Conservation (phyloP, 306 rosid species). For the Pterocarpus macrocarpus region DNA sequence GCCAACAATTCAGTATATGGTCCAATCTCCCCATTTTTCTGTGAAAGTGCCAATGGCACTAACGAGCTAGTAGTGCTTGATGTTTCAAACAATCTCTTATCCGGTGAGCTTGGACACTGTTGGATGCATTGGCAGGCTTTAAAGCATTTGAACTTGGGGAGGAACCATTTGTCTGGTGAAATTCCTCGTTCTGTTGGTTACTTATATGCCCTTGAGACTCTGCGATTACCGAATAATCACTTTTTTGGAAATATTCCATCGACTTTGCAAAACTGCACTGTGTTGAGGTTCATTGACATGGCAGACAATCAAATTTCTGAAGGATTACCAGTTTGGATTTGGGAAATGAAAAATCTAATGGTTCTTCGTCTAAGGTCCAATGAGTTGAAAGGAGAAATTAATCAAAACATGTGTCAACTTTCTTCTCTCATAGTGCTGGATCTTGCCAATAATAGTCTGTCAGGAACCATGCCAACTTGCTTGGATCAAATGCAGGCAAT, state of each 20-base stretch:
- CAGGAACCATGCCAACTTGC: constrained; percentile 56
- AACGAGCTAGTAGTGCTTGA: constrained; percentile 40
- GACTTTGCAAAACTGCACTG: constrained; percentile 35
- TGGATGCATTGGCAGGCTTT: constrained; percentile 51
- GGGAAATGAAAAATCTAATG: constrained; percentile 46
- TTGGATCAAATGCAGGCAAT: constrained; percentile 42
- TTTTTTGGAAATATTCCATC: constrained; percentile 44
- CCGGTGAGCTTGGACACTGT: constrained; percentile 43
- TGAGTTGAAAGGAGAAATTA: constrained; percentile 29
- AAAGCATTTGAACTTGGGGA: constrained; percentile 48
- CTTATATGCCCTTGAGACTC: constrained; percentile 27
- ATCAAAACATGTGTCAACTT: constrained; percentile 43
- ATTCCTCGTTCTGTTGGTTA: constrained; percentile 36
- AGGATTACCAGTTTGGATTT: constrained; percentile 40
- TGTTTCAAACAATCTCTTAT: constrained; percentile 42
- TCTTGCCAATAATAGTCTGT: constrained; percentile 42
- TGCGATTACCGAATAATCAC: constrained; percentile 33
- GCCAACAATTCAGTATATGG: constrained; percentile 46
- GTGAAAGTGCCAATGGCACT: constrained; percentile 8
- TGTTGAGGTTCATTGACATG: constrained; percentile 44
- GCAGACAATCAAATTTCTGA: constrained; percentile 46
- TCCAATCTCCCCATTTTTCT: constrained; percentile 37
- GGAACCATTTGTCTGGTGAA: constrained; percentile 48
- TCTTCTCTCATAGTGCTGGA: constrained; percentile 52
- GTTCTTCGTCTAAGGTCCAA: constrained; percentile 50